Conservation (phyloP, 2,329 filamentous ascomycete species). For the Trichoderma breve region DNA sequence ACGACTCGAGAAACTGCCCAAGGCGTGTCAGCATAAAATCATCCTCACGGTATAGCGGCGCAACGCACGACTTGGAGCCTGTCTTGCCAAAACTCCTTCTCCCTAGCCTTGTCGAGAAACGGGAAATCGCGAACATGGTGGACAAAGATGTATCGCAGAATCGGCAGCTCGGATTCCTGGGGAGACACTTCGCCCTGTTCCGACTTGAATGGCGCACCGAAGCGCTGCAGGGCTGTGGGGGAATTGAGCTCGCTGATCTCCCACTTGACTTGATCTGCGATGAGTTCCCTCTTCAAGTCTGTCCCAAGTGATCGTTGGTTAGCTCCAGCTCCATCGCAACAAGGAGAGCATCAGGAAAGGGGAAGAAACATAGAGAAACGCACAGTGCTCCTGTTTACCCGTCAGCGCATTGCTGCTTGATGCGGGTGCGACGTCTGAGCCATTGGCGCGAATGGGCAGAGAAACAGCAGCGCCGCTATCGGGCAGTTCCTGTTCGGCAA, state of each 20-base stretch:
- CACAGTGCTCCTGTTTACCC: conserved; percentile 97
- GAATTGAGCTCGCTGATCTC: conserved; percentile 94
- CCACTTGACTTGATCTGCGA: conserved; percentile 82
- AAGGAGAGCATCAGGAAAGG: not conserved
- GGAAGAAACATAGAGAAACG: conserved; percentile 32
- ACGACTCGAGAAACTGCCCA: conserved; percentile 85
- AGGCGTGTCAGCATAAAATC: not conserved
- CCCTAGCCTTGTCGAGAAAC: conserved; percentile 91
- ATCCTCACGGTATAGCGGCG: not conserved
- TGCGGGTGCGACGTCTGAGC: conserved; percentile 34
- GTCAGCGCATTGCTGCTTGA: conserved; percentile 59
- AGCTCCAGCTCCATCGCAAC: not conserved
- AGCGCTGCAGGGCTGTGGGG: conserved; percentile 88
- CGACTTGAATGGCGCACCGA: conserved; percentile 92
- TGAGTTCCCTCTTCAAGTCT: conserved; percentile 95
- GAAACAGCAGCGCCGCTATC: conserved; percentile 26
- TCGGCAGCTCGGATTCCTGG: conserved; percentile 87
- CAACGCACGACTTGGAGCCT: conserved; percentile 83
- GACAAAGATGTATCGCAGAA: conserved; percentile 95
- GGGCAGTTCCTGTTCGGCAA: conserved; percentile 28
- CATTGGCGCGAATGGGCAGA: conserved; percentile 33
- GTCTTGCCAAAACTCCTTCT: conserved; percentile 99
- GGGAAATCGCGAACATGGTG: conserved; percentile 97
- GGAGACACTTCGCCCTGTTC: conserved; percentile 90
- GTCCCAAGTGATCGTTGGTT: conserved; percentile 14